Conservation (phyloP, 768 basidiomycete species). For the Termitomyces sp. region DNA sequence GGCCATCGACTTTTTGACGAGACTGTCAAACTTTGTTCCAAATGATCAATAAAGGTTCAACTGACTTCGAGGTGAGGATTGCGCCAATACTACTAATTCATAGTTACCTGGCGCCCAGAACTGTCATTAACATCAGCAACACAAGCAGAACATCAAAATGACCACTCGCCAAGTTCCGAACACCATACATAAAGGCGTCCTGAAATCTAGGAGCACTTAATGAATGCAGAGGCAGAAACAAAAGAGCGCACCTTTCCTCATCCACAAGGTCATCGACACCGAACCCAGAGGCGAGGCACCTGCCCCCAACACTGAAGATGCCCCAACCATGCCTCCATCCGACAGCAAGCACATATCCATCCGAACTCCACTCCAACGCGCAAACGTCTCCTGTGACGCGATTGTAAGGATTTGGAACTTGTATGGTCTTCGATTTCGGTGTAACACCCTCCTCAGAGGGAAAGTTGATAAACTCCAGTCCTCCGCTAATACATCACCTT, state of each 20-base stretch:
- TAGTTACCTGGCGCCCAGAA: slow-evolving; percentile 95
- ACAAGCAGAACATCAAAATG: not conserved
- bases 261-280: slow-evolving; percentile 61
- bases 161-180: slow-evolving; percentile 59
- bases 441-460: slow-evolving; percentile 55
- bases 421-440: slow-evolving; percentile 55
- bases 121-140: slow-evolving; percentile 30
- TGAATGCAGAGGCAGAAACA: slow-evolving; percentile 4
- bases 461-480: slow-evolving; percentile 61
- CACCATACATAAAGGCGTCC: slow-evolving; percentile 83
- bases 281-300: slow-evolving; percentile 77
- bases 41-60: not conserved
- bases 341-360: slow-evolving; percentile 91
- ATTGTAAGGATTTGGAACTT: slow-evolving; percentile 58
- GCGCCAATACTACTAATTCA: slow-evolving; percentile 75
- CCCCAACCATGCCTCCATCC: slow-evolving; percentile 92
- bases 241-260: slow-evolving; percentile 35
- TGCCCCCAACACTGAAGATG: slow-evolving; percentile 83
- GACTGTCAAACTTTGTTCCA: not conserved
- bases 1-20: slow-evolving; percentile 51
- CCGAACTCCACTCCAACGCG: slow-evolving; percentile 86
- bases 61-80: slow-evolving; percentile 45
- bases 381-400: slow-evolving; percentile 56
- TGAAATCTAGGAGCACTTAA: slow-evolving; percentile 43
- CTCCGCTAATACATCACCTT: slow-evolving; percentile 39